Evolutionary conservation across 2,329 filamentous ascomycete genomes (phyloP), one percentile per base, ranked within the genome.

Genomic region (Aspergillus carbonarius): DNA sequence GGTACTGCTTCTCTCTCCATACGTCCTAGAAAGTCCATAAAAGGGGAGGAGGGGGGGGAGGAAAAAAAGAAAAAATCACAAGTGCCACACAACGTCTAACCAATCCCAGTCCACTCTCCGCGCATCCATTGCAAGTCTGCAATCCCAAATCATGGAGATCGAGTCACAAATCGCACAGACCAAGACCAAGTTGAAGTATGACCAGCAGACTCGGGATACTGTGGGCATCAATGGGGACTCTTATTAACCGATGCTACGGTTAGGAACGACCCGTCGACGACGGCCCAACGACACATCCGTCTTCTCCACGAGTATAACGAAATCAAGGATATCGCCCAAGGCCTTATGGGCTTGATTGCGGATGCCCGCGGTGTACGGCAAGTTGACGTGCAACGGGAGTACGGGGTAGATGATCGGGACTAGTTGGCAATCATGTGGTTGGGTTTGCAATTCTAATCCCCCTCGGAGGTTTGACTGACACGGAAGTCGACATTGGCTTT

Each of bases 301-400:
- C 76, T 87, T 4, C 77, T 91, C 32, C 87, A 89, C 63, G 78
- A 84, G 58, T 91, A 90, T 74, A 91, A 91, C 66, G 87, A 89
- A 70, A 85, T 90, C 65, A 85, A 87, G 62, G 88, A 91, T 70
- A 78, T 88, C 7, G 88, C 84, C 0, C 82, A 86, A 67, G 87
- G 86, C 0, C 68, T 91, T 30, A 81, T 90, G 74, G 86, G 86
- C 0, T 73, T 90, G 66, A 84, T 90, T 70, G 88, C 88, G 4
- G 88, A 91, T 59, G 79, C 82, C 60, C 76, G 85, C 42, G 86
- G 85, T 8, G 79, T 84, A 46, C 77, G 84, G 57, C 79, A 85
- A 54, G 62, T 72, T 23, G 76, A 78, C 27, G 71, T 79, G 30
- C 71, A 76, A 56, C 66, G 61, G 58, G 76, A 78, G 54, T 79